Conservation (phyloP, 2,329 filamentous ascomycete genomes). For the Aureobasidium lini region DNA sequence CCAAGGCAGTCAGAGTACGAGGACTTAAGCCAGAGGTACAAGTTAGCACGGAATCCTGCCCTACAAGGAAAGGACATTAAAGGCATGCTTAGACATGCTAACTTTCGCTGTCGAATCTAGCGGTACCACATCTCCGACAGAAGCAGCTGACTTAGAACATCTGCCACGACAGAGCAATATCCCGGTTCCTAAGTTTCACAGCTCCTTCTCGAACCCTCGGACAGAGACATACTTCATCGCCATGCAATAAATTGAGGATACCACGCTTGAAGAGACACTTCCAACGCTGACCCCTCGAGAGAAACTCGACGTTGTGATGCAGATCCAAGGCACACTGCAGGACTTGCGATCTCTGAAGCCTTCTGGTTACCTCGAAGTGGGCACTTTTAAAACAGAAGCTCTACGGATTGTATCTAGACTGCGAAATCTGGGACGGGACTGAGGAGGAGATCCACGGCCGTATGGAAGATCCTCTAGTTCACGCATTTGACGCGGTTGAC, state of each 20-base stretch:
- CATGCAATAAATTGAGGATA: conserved; percentile 18
- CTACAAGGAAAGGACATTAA: not conserved
- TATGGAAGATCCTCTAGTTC: too few relatives aligned
- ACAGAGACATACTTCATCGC: conserved; percentile 15
- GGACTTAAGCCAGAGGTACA: not conserved
- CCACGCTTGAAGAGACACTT: conserved; percentile 12
- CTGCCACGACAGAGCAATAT: conserved; percentile 6
- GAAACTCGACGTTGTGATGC: conserved; percentile 13
- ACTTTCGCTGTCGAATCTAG: conserved; percentile 16
- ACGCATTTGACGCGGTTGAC: too few relatives aligned
- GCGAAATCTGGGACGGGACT: too few relatives aligned
- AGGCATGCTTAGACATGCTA: not conserved
- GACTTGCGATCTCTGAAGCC: conserved; percentile 14
- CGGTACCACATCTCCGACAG: not conserved
- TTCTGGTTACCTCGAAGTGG: conserved; percentile 15
- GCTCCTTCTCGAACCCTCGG: conserved; percentile 5
- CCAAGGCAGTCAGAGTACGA: not conserved
- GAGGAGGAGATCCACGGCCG: too few relatives aligned
- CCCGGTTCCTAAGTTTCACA: conserved; percentile 10
- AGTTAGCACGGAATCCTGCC: not conserved
- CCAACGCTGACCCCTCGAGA: conserved; percentile 14
- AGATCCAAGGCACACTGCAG: conserved; percentile 13
- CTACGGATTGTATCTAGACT: too few relatives aligned
- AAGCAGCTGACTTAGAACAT: conserved; percentile 13
- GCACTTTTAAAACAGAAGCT: too few relatives aligned